These are phyloP conservation scores for Cryphonectria japonica DNA, from an alignment of 2,329 filamentous ascomycete genomes.

Conservation along the genomic window DNA sequence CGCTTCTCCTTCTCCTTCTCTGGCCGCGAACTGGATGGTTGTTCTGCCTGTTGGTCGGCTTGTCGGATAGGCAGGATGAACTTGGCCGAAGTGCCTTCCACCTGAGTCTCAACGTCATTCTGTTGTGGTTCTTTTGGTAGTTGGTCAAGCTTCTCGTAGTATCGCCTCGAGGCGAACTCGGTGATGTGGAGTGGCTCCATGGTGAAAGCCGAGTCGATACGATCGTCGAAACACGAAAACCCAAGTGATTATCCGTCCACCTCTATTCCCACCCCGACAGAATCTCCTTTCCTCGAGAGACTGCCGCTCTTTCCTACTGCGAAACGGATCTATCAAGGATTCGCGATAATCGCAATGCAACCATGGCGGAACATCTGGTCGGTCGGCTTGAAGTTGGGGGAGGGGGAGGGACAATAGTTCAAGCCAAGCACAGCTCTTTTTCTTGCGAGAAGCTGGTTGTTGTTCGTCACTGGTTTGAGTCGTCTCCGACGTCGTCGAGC, in stretches of 20 bases:
- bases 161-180: constrained; percentile 68
- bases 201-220: constrained; percentile 34
- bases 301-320: constrained; percentile 24
- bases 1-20: constrained; percentile 34
- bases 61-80: constrained; percentile 38
- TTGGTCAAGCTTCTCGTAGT: constrained; percentile 64
- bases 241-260: constrained; percentile 21
- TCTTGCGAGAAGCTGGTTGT: neutral
- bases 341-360: constrained; percentile 35
- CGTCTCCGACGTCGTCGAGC: neutral
- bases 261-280: constrained; percentile 28
- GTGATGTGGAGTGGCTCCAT: constrained; percentile 68
- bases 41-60: constrained; percentile 30
- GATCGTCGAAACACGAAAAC: constrained; percentile 3
- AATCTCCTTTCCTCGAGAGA: constrained; percentile 22
- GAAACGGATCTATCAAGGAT: constrained; percentile 32
- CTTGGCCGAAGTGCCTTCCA: constrained; percentile 36
- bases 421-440: neutral
- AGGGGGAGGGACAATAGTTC: neutral
- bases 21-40: constrained; percentile 31
- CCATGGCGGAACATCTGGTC: constrained; percentile 41
- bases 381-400: constrained; percentile 1
- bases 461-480: neutral
- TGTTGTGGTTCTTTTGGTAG: constrained; percentile 52
- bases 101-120: constrained; percentile 30